Evolutionary conservation across 2,329 filamentous ascomycete genomes (phyloP).

Genomic region (Epicoccum sorghinum): DNA sequence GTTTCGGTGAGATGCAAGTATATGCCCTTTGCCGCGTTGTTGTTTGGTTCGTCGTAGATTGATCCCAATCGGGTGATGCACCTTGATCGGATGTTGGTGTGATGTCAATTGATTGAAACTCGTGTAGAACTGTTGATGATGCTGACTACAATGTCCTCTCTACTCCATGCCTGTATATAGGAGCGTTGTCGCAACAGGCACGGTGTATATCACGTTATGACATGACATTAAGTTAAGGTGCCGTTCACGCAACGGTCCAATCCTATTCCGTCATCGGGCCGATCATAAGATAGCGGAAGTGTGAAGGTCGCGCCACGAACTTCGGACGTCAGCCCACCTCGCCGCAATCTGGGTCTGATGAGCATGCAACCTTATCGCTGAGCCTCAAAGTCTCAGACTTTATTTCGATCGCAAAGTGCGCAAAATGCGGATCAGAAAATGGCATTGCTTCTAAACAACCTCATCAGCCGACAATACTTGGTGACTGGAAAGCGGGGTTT

Average conservation of each 20-base stretch:
- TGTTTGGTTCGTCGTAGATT: conserved; percentile 1
- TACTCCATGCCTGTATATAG: conserved; percentile 1
- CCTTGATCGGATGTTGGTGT: conserved; percentile 16
- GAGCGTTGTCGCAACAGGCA: neutral
- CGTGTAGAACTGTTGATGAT: conserved; percentile 2
- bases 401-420: conserved; percentile 1
- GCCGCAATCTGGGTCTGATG: neutral
- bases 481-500: conserved; percentile 2
- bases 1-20: neutral
- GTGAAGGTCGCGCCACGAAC: conserved; percentile 32
- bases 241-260: conserved; percentile 8
- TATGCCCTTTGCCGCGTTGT: conserved; percentile 9
- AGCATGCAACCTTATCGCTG: conserved; percentile 8
- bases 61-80: conserved; percentile 22
- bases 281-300: conserved; percentile 21
- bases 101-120: conserved; percentile 1
- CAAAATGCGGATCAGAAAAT: neutral
- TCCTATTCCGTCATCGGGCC: conserved; percentile 18
- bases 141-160: neutral
- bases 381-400: conserved; percentile 8
- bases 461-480: neutral
- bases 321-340: conserved; percentile 27
- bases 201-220: conserved; percentile 24
- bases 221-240: conserved; percentile 13
- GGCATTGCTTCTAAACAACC: neutral